Conservation (phyloP, 1,139 yeast genomes). For the Wickerhamomyces sp. region DNA sequence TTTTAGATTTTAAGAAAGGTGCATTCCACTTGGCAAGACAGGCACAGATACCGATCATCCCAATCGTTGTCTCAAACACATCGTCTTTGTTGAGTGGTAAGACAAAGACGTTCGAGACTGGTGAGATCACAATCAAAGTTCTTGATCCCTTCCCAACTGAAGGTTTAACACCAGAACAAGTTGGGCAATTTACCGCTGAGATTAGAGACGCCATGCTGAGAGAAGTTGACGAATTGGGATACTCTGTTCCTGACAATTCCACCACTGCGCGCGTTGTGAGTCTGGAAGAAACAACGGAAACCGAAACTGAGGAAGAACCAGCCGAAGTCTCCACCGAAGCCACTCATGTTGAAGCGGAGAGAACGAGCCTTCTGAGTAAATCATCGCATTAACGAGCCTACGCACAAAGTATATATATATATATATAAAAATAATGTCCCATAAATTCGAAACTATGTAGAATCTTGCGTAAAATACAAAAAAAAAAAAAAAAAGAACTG, state of each 20-base stretch:
- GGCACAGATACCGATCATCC: conserved; percentile 84
- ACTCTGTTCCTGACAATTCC: conserved; percentile 28
- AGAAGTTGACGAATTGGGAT: conserved; percentile 36
- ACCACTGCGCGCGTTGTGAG: neutral
- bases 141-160: conserved; percentile 62
- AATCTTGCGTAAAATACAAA: no score
- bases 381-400: conserved; percentile 4
- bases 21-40: conserved; percentile 96
- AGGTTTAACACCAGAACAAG: conserved; percentile 52
- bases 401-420: neutral
- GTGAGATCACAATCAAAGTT: conserved; percentile 62
- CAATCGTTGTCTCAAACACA: conserved; percentile 82
- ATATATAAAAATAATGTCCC: no score
- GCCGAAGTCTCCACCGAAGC: conserved; percentile 7
- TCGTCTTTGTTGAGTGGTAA: conserved; percentile 65
- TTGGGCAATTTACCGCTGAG: conserved; percentile 41
- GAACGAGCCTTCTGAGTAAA: conserved; percentile 21
- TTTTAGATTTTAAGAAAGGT: conserved; percentile 92
- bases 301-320: conserved; percentile 18
- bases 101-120: conserved; percentile 51
- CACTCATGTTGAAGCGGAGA: conserved; percentile 16
- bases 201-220: conserved; percentile 36
- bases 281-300: conserved; percentile 13
- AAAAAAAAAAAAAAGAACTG: no score
- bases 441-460: no score